phyloP scores from a whole-genome alignment of 305 asterid species.

The Ilex paraguariensis region DNA sequence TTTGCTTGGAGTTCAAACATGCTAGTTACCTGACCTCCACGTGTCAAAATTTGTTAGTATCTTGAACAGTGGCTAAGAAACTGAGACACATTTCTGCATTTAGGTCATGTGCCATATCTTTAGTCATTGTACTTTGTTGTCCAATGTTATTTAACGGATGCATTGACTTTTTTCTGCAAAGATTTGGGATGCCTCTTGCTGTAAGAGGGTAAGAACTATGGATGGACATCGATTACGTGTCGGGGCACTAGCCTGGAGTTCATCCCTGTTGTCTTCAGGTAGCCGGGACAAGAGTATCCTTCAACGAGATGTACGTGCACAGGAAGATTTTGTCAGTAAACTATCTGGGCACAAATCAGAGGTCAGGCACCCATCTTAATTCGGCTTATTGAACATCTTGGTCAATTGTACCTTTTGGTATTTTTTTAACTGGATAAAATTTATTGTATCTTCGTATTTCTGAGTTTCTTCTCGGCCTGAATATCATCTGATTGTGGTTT shows the following conservation, averaged over 20 bases:
- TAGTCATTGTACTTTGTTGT: too few species aligned
- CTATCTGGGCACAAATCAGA: constrained; percentile 92
- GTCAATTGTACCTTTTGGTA: background rate
- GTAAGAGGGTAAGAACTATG: constrained; percentile 87
- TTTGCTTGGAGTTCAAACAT: too few species aligned
- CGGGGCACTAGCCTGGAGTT: constrained; percentile 94
- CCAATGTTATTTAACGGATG: too few species aligned
- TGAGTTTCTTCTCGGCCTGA: background rate
- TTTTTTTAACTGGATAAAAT: too few species aligned
- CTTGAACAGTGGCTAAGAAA: too few species aligned
- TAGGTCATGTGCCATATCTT: too few species aligned
- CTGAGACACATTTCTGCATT: too few species aligned
- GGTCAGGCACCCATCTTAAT: constrained; percentile 36
- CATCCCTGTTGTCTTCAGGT: constrained; percentile 75
- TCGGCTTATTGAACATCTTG: background rate
- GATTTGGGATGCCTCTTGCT: constrained; percentile 95
- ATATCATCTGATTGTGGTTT: constrained; percentile 7
- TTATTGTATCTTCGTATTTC: too few species aligned
- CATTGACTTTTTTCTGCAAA: constrained; percentile 2
- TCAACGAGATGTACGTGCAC: constrained; percentile 80
- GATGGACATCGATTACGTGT: constrained; percentile 87
- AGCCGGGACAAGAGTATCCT: constrained; percentile 93
- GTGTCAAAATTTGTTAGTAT: too few species aligned
- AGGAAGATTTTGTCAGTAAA: constrained; percentile 71
- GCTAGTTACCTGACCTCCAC: too few species aligned